Percentiles rank a stretch among this genome's conserved stretches.
These are phyloP conservation scores for Waltergamsia citrina DNA, from an alignment of 2,329 filamentous ascomycete genomes.

Conservation along the genomic window DNA sequence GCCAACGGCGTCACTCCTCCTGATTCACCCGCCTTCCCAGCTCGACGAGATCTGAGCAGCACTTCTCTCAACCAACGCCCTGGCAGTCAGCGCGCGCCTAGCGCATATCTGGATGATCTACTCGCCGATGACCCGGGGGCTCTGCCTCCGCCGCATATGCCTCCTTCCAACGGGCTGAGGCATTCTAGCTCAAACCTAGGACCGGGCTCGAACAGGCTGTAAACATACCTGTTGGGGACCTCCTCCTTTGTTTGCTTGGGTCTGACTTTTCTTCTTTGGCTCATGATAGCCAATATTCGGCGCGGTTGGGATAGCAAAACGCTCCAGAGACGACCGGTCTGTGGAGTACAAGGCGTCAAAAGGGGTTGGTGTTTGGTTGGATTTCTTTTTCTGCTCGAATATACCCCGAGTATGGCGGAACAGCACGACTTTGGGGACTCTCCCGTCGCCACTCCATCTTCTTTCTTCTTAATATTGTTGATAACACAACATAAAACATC, in stretches of 20 bases:
- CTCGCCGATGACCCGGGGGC: conserved; percentile 62
- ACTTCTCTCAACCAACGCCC: conserved; percentile 54
- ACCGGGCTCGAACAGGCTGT: conserved; percentile 4
- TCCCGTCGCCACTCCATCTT: no score
- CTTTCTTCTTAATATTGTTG: no score
- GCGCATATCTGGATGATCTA: conserved; percentile 82
- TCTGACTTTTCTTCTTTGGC: not conserved
- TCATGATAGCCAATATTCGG: no score
- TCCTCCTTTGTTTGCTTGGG: not conserved
- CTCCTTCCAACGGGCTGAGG: conserved; percentile 10
- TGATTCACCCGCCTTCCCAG: conserved; percentile 48
- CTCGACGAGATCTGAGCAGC: conserved; percentile 42
- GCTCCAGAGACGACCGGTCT: no score
- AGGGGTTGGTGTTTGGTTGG: no score
- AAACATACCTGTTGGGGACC: not conserved
- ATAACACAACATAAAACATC: no score
- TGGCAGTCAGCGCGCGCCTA: conserved; percentile 66
- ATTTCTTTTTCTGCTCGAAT: no score
- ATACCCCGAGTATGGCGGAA: no score
- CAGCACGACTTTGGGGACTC: no score
- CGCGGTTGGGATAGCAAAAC: not conserved
- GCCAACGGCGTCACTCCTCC: conserved; percentile 47
- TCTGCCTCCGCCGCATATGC: conserved; percentile 35
- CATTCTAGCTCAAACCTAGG: conserved; percentile 10
- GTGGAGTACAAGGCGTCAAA: no score